These are phyloP conservation scores for Ophiostoma sp. DNA, from an alignment of 2,329 filamentous ascomycete species.

Conservation along the genomic window DNA sequence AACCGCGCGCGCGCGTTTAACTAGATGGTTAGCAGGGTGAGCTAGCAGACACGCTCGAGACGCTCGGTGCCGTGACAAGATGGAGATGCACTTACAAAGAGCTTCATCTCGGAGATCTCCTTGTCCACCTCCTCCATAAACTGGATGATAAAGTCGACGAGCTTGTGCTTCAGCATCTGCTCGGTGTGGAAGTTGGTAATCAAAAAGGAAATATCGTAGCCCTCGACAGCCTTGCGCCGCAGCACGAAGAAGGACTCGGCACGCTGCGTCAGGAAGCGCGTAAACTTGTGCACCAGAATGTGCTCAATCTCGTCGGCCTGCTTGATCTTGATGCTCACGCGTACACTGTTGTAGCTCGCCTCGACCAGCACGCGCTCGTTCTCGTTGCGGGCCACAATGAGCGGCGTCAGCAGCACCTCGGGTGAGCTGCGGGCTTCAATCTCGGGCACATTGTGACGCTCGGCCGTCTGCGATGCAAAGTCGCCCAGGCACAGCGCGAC, in stretches of 20 bases:
- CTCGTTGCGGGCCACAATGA: slow-evolving; percentile 89
- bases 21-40: slow-evolving; percentile 43
- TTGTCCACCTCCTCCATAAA: slow-evolving; percentile 99
- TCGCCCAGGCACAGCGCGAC: slow-evolving; percentile 90
- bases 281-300: slow-evolving; percentile 98
- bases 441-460: slow-evolving; percentile 96
- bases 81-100: slow-evolving; percentile 69
- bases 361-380: slow-evolving; percentile 96
- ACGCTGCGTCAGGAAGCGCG: slow-evolving; percentile 88
- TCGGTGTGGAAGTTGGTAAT: slow-evolving; percentile 99
- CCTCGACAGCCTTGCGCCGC: slow-evolving; percentile 92
- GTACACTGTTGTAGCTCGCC: slow-evolving; percentile 92
- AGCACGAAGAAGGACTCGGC: slow-evolving; percentile 97
- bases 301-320: slow-evolving; percentile 98
- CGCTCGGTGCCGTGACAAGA: background rate
- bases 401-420: slow-evolving; percentile 85
- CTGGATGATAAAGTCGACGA: slow-evolving; percentile 98
- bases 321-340: slow-evolving; percentile 98
- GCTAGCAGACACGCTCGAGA: background rate
- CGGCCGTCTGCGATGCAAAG: slow-evolving; percentile 94
- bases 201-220: slow-evolving; percentile 97
- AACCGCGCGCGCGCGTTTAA: slow-evolving; percentile 95
- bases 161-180: slow-evolving; percentile 97
- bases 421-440: slow-evolving; percentile 90
- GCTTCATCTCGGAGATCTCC: slow-evolving; percentile 99